Evolutionary conservation across 768 basidiomycete species (phyloP).

Genomic region (Strobilomyces echinocephalus): DNA sequence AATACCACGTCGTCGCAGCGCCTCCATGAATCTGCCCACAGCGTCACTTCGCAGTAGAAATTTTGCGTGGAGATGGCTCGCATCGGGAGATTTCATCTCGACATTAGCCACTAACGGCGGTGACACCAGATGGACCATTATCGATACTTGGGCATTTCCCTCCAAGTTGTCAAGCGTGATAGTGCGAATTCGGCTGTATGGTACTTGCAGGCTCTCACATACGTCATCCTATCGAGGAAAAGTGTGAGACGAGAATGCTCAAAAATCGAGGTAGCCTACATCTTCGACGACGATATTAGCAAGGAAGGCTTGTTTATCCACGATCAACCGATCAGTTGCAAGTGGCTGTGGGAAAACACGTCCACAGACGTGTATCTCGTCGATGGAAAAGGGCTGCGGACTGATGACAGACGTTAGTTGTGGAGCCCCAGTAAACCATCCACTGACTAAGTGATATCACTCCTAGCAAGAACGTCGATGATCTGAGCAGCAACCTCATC

Average conservation of each 20-base stretch:
- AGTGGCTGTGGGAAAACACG: slow-evolving; percentile 32
- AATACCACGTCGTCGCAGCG: slow-evolving; percentile 42
- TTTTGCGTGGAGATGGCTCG: slow-evolving; percentile 25
- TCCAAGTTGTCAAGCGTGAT: slow-evolving; percentile 26
- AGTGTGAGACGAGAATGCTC: not conserved
- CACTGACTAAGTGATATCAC: slow-evolving; percentile 47
- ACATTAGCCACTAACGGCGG: slow-evolving; percentile 38
- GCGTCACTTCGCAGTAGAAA: slow-evolving; percentile 37
- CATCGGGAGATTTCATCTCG: slow-evolving; percentile 18
- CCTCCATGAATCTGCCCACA: slow-evolving; percentile 36
- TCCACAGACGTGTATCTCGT: slow-evolving; percentile 37
- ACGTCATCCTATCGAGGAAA: slow-evolving; percentile 37
- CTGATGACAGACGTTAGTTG: slow-evolving; percentile 30
- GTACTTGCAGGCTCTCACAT: slow-evolving; percentile 48
- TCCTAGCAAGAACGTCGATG: slow-evolving; percentile 42
- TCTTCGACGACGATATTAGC: slow-evolving; percentile 39
- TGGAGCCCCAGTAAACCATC: not conserved
- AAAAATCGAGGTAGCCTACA: slow-evolving; percentile 5
- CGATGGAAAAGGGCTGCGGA: slow-evolving; percentile 54
- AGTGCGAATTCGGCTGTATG: slow-evolving; percentile 33
- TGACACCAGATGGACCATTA: slow-evolving; percentile 31
- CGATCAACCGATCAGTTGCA: slow-evolving; percentile 43
- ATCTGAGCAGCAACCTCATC: slow-evolving; percentile 46
- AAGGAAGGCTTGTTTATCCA: slow-evolving; percentile 49
- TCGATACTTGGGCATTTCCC: slow-evolving; percentile 11